A percentile compares a stretch with the other conserved stretches of the same genome.
These are phyloP conservation scores for Pestalotiopsis sp. DNA, from an alignment of 2,329 filamentous ascomycete genomes.

Conservation along the genomic window DNA sequence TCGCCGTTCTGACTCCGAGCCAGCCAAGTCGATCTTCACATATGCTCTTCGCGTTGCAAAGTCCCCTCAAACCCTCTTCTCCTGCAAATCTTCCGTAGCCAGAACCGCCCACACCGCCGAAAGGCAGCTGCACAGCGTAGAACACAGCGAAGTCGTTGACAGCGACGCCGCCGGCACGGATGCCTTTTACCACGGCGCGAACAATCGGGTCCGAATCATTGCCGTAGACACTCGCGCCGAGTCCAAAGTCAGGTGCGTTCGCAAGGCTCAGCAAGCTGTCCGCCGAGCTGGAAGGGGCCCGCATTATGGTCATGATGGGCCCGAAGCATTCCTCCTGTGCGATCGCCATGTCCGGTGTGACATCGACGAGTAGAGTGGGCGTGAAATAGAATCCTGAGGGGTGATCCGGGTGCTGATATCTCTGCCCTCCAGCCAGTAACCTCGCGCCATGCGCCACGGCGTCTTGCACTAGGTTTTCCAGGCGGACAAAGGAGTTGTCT, in stretches of 20 bases:
- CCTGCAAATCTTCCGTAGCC: slow-evolving; percentile 94
- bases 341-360: slow-evolving; percentile 82
- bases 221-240: slow-evolving; percentile 89
- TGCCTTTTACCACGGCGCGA: slow-evolving; percentile 62
- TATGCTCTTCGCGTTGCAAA: slow-evolving; percentile 88
- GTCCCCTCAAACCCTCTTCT: slow-evolving; percentile 78
- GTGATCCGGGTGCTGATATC: slow-evolving; percentile 70
- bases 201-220: slow-evolving; percentile 62
- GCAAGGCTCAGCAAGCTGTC: slow-evolving; percentile 72
- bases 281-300: slow-evolving; percentile 60
- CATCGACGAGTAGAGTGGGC: slow-evolving; percentile 88
- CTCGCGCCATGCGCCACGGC: slow-evolving; percentile 79
- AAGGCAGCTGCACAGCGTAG: slow-evolving; percentile 93
- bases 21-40: slow-evolving; percentile 72
- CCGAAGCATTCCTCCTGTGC: slow-evolving; percentile 92
- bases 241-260: slow-evolving; percentile 82
- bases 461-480: slow-evolving; percentile 76
- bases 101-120: slow-evolving; percentile 86
- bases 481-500: slow-evolving; percentile 68
- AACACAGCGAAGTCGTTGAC: slow-evolving; percentile 95
- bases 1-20: slow-evolving; percentile 70
- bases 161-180: slow-evolving; percentile 87
- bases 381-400: slow-evolving; percentile 87
- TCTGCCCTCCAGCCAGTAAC: slow-evolving; percentile 78
- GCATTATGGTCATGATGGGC: slow-evolving; percentile 85